Evolutionary conservation across 805 yeast species (phyloP).

Genomic region (Hanseniaspora occidentalis): DNA sequence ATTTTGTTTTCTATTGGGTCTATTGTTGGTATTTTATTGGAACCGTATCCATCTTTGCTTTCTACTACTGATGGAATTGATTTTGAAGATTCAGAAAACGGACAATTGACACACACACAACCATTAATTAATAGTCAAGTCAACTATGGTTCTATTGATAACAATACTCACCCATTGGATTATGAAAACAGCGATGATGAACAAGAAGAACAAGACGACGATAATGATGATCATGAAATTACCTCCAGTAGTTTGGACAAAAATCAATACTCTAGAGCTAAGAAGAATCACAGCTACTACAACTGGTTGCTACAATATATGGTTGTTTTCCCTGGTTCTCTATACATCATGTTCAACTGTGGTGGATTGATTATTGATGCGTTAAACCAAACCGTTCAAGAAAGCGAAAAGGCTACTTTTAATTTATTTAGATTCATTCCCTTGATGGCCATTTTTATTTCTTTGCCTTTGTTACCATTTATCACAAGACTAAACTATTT

Average conservation of each 20-base stretch:
- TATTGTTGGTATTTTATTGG: conserved; percentile 35
- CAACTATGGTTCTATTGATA: conserved; percentile 14
- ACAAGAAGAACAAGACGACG: conserved; percentile 2
- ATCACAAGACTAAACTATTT: conserved; percentile 51
- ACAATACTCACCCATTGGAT: conserved; percentile 9
- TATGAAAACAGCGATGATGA: conserved; percentile 5
- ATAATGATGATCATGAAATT: not conserved
- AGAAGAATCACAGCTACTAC: conserved; percentile 29
- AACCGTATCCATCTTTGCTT: conserved; percentile 19
- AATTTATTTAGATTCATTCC: conserved; percentile 27
- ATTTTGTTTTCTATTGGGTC: conserved; percentile 34
- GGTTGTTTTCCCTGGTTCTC: conserved; percentile 52
- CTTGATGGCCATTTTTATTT: conserved; percentile 26
- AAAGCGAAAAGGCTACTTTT: conserved; percentile 35
- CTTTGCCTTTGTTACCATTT: conserved; percentile 52
- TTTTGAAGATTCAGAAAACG: conserved; percentile 4
- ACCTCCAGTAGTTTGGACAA: too few species aligned
- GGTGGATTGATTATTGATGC: conserved; percentile 46
- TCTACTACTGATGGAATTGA: too few species aligned
- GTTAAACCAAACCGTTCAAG: conserved; percentile 58
- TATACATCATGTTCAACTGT: conserved; percentile 42
- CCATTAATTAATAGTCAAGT: conserved; percentile 7
- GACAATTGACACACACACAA: not conserved
- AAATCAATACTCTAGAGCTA: too few species aligned
- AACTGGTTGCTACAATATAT: conserved; percentile 77